phyloP scores from a whole-genome alignment of 2,329 filamentous ascomycete genomes.

The Byssochlamys sp. region DNA sequence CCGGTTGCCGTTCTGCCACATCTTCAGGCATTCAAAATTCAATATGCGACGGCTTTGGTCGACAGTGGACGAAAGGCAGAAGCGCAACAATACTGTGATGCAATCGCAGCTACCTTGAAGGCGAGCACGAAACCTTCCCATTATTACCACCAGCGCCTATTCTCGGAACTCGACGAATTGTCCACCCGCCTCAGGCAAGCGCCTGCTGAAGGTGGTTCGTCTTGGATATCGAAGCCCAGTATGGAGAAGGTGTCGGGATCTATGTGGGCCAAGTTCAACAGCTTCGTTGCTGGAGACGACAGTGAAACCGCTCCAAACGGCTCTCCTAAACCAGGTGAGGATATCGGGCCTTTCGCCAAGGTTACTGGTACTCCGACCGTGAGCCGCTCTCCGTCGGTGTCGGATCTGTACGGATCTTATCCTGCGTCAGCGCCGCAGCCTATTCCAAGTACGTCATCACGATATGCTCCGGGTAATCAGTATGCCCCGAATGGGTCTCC shows the following conservation, averaged over 20 bases:
- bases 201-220: constrained; percentile 68
- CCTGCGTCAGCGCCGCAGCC: constrained; percentile 26
- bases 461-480: constrained; percentile 35
- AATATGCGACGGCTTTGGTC: constrained; percentile 73
- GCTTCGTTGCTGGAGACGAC: constrained; percentile 89
- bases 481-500: constrained; percentile 43
- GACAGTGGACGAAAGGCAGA: constrained; percentile 74
- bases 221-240: constrained; percentile 89
- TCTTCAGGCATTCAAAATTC: constrained; percentile 79
- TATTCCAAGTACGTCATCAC: constrained; percentile 22
- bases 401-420: constrained; percentile 64
- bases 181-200: constrained; percentile 73
- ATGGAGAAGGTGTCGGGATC: constrained; percentile 92
- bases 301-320: constrained; percentile 54
- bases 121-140: constrained; percentile 73
- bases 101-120: constrained; percentile 64
- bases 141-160: constrained; percentile 71
- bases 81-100: constrained; percentile 83
- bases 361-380: constrained; percentile 66
- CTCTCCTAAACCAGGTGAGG: constrained; percentile 46
- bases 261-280: constrained; percentile 87
- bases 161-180: constrained; percentile 71
- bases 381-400: constrained; percentile 62
- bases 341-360: constrained; percentile 71
- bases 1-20: constrained; percentile 60